These are phyloP conservation scores for Angomonas desouzai DNA, from an alignment of 208 protist genomes.

Conservation along the genomic window DNA sequence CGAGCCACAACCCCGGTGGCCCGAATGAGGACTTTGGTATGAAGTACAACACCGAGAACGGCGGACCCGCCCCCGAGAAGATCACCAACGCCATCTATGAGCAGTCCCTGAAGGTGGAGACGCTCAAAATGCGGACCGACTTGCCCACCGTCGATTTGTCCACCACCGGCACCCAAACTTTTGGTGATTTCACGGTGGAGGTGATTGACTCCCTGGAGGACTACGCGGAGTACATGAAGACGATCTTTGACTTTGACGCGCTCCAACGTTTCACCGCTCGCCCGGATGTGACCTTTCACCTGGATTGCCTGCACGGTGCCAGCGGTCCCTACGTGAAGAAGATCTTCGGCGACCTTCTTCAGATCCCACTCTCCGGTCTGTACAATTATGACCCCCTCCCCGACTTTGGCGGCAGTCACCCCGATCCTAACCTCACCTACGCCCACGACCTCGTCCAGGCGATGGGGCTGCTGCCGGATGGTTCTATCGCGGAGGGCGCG, in stretches of 20 bases:
- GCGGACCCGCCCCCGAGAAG: constrained; percentile 94
- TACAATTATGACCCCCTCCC: constrained; percentile 55
- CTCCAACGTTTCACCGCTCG: constrained; percentile 72
- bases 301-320: constrained; percentile 94
- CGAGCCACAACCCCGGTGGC: constrained; percentile 98
- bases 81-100: constrained; percentile 94
- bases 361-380: constrained; percentile 46
- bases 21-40: constrained; percentile 97
- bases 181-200: constrained; percentile 73
- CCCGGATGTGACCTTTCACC: constrained; percentile 82
- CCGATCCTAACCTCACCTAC: constrained; percentile 98
- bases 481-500: constrained; percentile 26
- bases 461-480: constrained; percentile 79
- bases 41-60: constrained; percentile 98
- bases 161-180: constrained; percentile 38
- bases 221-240: constrained; percentile 89
- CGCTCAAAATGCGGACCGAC: constrained; percentile 48
- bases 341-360: constrained; percentile 93
- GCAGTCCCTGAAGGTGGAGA: constrained; percentile 72
- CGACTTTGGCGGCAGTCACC: constrained; percentile 96
- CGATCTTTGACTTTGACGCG: constrained; percentile 93
- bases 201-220: constrained; percentile 91
- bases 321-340: constrained; percentile 92
- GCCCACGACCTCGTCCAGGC: constrained; percentile 90
- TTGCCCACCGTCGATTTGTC: constrained; percentile 56